Evolutionary conservation across 2,329 filamentous ascomycete species (phyloP).

Genomic region (Fusarium pseudonygamai): DNA sequence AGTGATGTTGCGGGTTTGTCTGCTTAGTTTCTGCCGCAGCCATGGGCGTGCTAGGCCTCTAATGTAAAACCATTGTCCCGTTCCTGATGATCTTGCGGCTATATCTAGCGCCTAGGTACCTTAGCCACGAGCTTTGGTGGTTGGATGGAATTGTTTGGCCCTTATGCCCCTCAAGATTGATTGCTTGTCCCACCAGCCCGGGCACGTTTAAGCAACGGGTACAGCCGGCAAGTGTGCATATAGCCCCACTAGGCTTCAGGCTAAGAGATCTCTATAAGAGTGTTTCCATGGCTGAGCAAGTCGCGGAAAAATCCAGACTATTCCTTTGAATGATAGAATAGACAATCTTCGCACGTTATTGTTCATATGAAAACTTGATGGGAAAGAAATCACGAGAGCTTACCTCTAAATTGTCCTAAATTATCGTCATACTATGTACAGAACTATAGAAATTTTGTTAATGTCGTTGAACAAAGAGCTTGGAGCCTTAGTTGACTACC

Average conservation of each 20-base stretch:
- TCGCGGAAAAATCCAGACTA: background rate
- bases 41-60: background rate
- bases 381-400: background rate
- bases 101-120: background rate
- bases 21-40: background rate
- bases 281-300: background rate
- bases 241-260: background rate
- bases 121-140: conserved; percentile 2
- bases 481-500: background rate
- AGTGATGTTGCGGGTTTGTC: background rate
- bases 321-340: background rate
- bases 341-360: background rate
- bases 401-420: background rate
- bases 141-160: background rate
- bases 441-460: background rate
- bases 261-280: background rate
- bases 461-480: background rate
- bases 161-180: background rate
- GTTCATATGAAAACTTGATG: background rate
- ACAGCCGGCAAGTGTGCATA: conserved; percentile 6
- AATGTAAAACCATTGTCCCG: background rate
- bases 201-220: background rate
- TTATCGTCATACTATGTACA: background rate
- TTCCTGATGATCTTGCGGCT: conserved; percentile 18
- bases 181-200: background rate